A percentile compares a stretch with the other conserved stretches of the same genome.
Conservation (phyloP, 2,329 filamentous ascomycete species). For the Colletotrichum phormii region DNA sequence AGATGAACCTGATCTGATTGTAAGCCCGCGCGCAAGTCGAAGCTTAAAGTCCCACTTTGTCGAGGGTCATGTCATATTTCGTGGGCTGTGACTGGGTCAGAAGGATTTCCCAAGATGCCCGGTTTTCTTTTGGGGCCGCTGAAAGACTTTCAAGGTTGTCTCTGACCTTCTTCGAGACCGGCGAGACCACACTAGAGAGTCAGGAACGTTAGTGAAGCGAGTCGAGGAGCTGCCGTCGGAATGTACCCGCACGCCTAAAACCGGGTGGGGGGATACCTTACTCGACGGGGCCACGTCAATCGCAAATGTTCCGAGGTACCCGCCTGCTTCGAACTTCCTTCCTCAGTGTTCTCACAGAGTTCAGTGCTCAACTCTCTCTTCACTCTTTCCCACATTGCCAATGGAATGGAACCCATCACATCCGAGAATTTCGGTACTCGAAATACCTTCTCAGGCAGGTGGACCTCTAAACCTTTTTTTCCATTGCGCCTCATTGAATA, state of each 20-base stretch:
- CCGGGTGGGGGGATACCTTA: neutral
- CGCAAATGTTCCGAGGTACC: neutral
- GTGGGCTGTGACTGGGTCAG: neutral
- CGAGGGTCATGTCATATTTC: neutral
- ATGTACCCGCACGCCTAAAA: slow-evolving; percentile 10
- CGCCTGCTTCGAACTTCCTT: neutral
- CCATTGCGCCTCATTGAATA: neutral
- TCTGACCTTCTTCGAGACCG: neutral
- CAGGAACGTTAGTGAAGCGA: neutral
- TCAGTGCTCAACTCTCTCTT: neutral
- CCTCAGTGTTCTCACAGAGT: too few species aligned
- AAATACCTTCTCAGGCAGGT: neutral
- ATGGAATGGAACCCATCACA: neutral
- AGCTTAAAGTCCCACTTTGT: neutral
- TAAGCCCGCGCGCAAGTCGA: neutral
- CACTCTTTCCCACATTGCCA: neutral
- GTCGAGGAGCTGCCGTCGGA: neutral
- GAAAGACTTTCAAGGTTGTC: neutral
- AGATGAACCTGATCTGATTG: slow-evolving; percentile 33
- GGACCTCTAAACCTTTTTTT: neutral
- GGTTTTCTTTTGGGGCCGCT: neutral
- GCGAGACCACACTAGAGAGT: slow-evolving; percentile 1
- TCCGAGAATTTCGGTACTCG: neutral
- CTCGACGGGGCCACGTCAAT: neutral
- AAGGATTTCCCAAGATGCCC: too few species aligned